Percentiles rank a stretch among this genome's conserved stretches.
Evolutionary conservation across 768 basidiomycete species (phyloP).

Genomic region (Amanita thiersii): DNA sequence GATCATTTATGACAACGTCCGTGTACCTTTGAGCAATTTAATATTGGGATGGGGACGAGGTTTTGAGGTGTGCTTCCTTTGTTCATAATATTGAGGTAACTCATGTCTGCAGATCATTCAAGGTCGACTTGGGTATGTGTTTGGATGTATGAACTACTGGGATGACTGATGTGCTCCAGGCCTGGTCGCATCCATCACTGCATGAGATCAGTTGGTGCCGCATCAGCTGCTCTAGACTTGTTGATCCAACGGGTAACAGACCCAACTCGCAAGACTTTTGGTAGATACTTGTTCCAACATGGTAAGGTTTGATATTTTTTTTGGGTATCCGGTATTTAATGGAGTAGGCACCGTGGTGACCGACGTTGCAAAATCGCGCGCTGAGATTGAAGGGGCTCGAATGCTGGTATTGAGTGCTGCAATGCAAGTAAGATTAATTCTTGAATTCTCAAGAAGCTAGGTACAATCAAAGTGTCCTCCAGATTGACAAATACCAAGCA

Average conservation of each 20-base stretch:
- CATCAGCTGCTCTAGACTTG: constrained; percentile 75
- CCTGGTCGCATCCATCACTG: constrained; percentile 97
- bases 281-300: constrained; percentile 85
- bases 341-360: constrained; percentile 72
- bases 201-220: constrained; percentile 94
- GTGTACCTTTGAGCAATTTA: constrained; percentile 76
- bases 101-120: constrained; percentile 65
- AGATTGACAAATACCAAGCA: constrained; percentile 87
- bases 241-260: constrained; percentile 94
- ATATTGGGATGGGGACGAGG: constrained; percentile 92
- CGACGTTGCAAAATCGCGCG: constrained; percentile 87
- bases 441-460: not conserved
- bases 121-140: constrained; percentile 80
- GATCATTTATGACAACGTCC: constrained; percentile 89
- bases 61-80: constrained; percentile 58
- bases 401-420: constrained; percentile 91
- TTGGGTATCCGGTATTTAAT: not conserved
- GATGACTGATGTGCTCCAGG: constrained; percentile 25
- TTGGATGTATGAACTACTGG: not conserved
- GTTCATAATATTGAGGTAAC: not conserved
- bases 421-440: constrained; percentile 45
- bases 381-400: constrained; percentile 85
- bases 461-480: constrained; percentile 6
- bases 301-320: constrained; percentile 35
- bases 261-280: constrained; percentile 85